Conservation (phyloP, 148 eudicot species). For the Drosera capensis region DNA sequence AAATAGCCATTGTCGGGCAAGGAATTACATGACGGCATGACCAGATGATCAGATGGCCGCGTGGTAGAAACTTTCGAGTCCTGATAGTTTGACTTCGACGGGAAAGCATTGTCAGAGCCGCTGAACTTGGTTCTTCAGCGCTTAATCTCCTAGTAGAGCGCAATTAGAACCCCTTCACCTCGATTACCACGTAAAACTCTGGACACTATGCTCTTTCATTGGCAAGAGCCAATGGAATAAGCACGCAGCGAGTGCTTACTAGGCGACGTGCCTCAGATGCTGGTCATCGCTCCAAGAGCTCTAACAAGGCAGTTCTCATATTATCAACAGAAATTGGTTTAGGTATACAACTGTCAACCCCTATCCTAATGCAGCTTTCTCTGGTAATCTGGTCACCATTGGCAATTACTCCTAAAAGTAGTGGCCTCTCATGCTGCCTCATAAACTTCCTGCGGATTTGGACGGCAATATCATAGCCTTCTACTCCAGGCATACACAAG, state of each 20-base stretch:
- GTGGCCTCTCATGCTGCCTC: constrained; percentile 41
- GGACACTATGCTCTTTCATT: no score
- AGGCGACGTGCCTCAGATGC: constrained; percentile 10
- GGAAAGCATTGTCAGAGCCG: no score
- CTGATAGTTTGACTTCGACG: no score
- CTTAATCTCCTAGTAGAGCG: no score
- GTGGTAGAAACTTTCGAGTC: no score
- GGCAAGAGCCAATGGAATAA: no score
- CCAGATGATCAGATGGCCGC: no score
- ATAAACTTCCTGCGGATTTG: constrained; percentile 40
- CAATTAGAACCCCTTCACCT: no score
- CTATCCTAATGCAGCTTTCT: constrained; percentile 55
- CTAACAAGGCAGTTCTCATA: constrained; percentile 60
- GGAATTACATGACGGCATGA: no score
- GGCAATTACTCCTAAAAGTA: constrained; percentile 45
- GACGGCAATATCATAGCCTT: constrained; percentile 48
- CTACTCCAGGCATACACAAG: constrained; percentile 32
- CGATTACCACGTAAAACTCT: no score
- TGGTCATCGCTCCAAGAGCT: constrained; percentile 50
- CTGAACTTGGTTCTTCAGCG: no score
- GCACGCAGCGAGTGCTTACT: background rate
- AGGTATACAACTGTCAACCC: constrained; percentile 62
- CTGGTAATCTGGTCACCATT: constrained; percentile 41
- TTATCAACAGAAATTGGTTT: constrained; percentile 80
- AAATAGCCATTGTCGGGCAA: no score